Base-by-base conservation (phyloP, 1,139 yeast genomes). In the Neolecta irregularis region DNA sequence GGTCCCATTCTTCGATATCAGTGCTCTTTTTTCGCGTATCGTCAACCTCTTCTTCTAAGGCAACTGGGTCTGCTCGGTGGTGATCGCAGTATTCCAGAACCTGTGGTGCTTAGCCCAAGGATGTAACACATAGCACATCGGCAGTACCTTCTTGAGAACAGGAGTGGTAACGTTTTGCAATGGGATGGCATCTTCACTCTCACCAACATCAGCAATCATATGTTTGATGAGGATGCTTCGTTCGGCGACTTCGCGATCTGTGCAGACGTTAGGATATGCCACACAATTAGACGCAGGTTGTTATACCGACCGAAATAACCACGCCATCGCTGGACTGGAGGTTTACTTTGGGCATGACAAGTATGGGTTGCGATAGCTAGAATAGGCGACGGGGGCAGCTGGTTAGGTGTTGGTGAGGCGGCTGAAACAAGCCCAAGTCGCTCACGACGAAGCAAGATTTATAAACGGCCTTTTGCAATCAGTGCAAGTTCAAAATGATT, bases 31-130 rank as follows among this genome's bases (percentile, higher is more conserved):
- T 46, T 12, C 43, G 46, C 15, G 40, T 29, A 26, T 39, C 48
- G 26, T 25, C 30, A 12, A 29, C 36, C 42, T 74, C 78, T 41
- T 76, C 85, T 34, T 73, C 79, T 15, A 78, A 76, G 20, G 67
- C 67, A 4, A 30, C 33, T 16, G 51, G 49, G 31, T 88, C 78
- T 53, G 80, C 80, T 57, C 75, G 78, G 63, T 91, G 96, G 56
- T 88, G 92, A 54, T 81, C 93, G 55, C 96, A 88, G 93, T 95
- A 91, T 56, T 88, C 95, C 40, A 91, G 65, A 12, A 91, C 92
- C 31, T 28, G 20, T 28, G 20, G 20, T 28, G 19, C 19, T 31
- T 26, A 24, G 12, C 3, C 19, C 19, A 31, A 24, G 7, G n/a
- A 5, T 6, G 8, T 2, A 3, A 7, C 11, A 23, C 15, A 31